These are phyloP conservation scores for Ogataea methanolica DNA, from an alignment of 805 yeast genomes.

Conservation along the genomic window DNA sequence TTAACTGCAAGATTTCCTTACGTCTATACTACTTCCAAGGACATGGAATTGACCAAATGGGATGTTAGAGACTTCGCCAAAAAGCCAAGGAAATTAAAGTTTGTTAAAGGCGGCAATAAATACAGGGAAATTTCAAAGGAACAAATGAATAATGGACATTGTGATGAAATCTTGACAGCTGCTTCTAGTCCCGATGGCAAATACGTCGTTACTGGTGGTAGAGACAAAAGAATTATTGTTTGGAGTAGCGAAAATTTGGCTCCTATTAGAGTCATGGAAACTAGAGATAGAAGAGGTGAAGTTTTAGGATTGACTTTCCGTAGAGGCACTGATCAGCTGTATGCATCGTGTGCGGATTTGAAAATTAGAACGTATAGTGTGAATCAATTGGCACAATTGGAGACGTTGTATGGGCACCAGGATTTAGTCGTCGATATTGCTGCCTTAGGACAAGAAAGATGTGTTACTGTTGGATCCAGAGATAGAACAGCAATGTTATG, in stretches of 20 bases:
- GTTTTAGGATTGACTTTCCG: slow-evolving; percentile 75
- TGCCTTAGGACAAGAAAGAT: slow-evolving; percentile 80
- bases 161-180: slow-evolving; percentile 67
- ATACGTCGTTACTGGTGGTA: slow-evolving; percentile 87
- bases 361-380: slow-evolving; percentile 83
- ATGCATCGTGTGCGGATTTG: slow-evolving; percentile 89
- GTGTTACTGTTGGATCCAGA: slow-evolving; percentile 93
- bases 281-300: slow-evolving; percentile 65
- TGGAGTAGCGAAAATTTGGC: slow-evolving; percentile 82
- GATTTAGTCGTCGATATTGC: slow-evolving; percentile 79
- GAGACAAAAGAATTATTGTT: slow-evolving; percentile 72
- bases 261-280: slow-evolving; percentile 72
- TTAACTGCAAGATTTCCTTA: slow-evolving; percentile 54
- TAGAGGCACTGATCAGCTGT: slow-evolving; percentile 75
- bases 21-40: slow-evolving; percentile 80
- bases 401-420: slow-evolving; percentile 92
- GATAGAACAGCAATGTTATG: slow-evolving; percentile 94
- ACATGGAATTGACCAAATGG: slow-evolving; percentile 77
- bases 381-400: slow-evolving; percentile 83
- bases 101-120: slow-evolving; percentile 56
- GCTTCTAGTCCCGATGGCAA: slow-evolving; percentile 87
- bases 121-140: slow-evolving; percentile 40
- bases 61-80: slow-evolving; percentile 48
- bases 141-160: slow-evolving; percentile 65
- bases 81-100: slow-evolving; percentile 64